Evolutionary conservation across 345 rosid species (phyloP).

Genomic region (Aquilaria sinensis): DNA sequence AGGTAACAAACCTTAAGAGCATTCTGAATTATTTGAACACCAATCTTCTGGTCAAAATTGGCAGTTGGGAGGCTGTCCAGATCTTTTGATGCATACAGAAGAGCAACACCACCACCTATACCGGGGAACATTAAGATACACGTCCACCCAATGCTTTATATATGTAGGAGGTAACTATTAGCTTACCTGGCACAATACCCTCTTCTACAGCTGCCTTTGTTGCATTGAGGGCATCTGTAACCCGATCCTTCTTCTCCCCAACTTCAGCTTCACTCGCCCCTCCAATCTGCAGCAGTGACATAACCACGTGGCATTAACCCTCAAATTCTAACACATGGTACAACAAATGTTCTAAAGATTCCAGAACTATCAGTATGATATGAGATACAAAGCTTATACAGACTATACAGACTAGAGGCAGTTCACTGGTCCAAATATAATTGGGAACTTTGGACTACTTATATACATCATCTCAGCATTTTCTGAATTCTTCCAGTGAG

Average conservation of each 20-base stretch:
- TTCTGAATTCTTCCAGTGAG: too few species aligned
- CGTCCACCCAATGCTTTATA: not conserved
- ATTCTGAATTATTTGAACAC: constrained; percentile 27
- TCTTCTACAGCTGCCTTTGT: constrained; percentile 27
- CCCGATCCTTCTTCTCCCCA: constrained; percentile 25
- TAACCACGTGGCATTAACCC: not conserved
- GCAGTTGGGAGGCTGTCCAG: constrained; percentile 20
- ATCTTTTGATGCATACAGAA: constrained; percentile 26
- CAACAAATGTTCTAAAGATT: not conserved
- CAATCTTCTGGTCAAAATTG: constrained; percentile 25
- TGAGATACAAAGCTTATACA: not conserved
- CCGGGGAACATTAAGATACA: not conserved
- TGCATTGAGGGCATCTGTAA: constrained; percentile 27
- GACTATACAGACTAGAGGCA: not conserved
- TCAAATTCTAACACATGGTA: not conserved
- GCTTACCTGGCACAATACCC: constrained; percentile 28
- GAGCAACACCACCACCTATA: constrained; percentile 27
- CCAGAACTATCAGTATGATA: not conserved
- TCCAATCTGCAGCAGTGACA: constrained; percentile 18
- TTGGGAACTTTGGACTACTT: not conserved
- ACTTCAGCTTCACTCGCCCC: constrained; percentile 32
- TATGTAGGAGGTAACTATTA: not conserved
- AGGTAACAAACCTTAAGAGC: constrained; percentile 21
- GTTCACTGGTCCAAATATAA: not conserved
- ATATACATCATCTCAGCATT: too few species aligned